phyloP scores from a whole-genome alignment of 2,329 filamentous ascomycete species.

The Sarocladiaceae sp. region DNA sequence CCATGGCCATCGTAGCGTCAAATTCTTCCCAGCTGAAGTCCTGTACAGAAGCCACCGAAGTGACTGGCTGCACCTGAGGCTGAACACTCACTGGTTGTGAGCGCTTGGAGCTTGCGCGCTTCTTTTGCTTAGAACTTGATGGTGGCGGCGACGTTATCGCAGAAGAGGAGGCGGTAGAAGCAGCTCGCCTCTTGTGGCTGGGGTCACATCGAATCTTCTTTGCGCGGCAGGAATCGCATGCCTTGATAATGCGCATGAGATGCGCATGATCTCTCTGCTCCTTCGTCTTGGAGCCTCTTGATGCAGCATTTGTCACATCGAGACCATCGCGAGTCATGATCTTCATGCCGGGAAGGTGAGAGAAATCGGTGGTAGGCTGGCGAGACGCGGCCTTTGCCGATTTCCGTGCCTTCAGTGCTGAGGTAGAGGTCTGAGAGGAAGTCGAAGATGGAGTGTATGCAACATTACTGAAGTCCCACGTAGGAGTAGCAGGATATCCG shows the following conservation, averaged over 20 bases:
- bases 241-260: conserved; percentile 63
- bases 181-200: conserved; percentile 48
- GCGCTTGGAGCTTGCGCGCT: background rate
- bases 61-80: background rate
- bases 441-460: conserved; percentile 24
- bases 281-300: conserved; percentile 61
- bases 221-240: conserved; percentile 57
- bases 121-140: conserved; percentile 12
- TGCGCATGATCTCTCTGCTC: conserved; percentile 65
- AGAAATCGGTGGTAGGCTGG: conserved; percentile 38
- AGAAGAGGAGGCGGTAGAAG: conserved; percentile 19
- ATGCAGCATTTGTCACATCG: conserved; percentile 60
- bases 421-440: conserved; percentile 22
- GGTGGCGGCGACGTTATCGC: conserved; percentile 11
- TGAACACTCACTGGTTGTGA: background rate
- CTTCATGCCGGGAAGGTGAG: conserved; percentile 58
- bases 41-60: background rate
- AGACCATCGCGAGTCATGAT: conserved; percentile 61
- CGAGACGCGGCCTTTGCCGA: conserved; percentile 17
- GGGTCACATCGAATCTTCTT: conserved; percentile 63
- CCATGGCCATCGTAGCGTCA: background rate
- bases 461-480: conserved; percentile 41
- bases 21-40: conserved; percentile 6
- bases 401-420: conserved; percentile 14
- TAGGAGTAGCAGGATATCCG: conserved; percentile 45